These are phyloP conservation scores for Cyberlindnera maclurae DNA, from an alignment of 805 yeast genomes.

Conservation along the genomic window DNA sequence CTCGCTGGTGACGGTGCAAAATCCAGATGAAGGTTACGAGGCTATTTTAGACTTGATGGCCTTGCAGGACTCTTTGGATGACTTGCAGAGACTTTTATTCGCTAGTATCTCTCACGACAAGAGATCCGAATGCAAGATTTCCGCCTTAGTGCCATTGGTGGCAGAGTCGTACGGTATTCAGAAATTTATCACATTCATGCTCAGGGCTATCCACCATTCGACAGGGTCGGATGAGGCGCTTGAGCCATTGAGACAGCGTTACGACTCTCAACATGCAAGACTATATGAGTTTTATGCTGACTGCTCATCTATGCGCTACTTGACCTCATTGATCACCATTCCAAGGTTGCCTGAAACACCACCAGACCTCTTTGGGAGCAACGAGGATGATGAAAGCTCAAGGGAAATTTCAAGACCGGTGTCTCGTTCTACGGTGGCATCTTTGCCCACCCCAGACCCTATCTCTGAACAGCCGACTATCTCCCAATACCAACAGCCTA, in stretches of 20 bases:
- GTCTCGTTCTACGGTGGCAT: constrained; percentile 16
- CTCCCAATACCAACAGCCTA: constrained; percentile 31
- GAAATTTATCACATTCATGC: constrained; percentile 82
- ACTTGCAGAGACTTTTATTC: constrained; percentile 68
- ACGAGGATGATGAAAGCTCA: constrained; percentile 15
- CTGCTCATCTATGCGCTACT: constrained; percentile 75
- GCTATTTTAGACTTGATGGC: constrained; percentile 79
- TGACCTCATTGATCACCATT: constrained; percentile 73
- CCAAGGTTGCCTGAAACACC: constrained; percentile 43
- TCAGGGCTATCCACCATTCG: constrained; percentile 76
- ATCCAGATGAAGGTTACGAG: constrained; percentile 94
- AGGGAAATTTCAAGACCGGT: constrained; percentile 12
- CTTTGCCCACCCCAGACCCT: constrained; percentile 27
- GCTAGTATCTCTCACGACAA: constrained; percentile 58
- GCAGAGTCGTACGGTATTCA: constrained; percentile 91
- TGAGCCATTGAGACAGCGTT: constrained; percentile 65
- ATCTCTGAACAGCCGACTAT: constrained; percentile 41
- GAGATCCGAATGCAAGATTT: constrained; percentile 66
- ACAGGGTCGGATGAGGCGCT: constrained; percentile 71
- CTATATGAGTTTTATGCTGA: constrained; percentile 84
- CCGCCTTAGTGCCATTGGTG: constrained; percentile 84
- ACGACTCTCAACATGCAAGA: constrained; percentile 48
- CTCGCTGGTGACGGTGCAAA: constrained; percentile 77
- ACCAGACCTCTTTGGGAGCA: constrained; percentile 26
- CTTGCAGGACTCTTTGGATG: constrained; percentile 77